Base-by-base conservation (phyloP, 1,284 basidiomycete genomes). In the Prillingera fragicola region DNA sequence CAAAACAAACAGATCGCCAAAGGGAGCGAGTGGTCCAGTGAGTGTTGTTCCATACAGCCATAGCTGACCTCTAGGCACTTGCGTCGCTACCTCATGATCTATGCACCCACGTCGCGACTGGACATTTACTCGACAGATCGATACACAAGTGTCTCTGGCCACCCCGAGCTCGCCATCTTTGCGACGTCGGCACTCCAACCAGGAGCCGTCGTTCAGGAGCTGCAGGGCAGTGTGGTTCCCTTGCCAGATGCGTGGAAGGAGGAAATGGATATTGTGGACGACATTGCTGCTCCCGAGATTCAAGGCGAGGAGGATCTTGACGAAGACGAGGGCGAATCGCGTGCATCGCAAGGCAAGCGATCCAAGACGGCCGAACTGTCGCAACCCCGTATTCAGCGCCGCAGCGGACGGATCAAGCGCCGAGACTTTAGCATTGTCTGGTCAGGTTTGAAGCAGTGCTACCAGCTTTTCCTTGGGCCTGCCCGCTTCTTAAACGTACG, bases 401-500 rank as follows among this genome's bases (percentile, higher is more conserved):
- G 67, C 41, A 63, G 63, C 37, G 57, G 56, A 40, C 44, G 64
- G 18, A 64, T 58, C 9, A 59, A 61, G 33, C 52, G 67, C 31
- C 47, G 68, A 26, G 70, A 70, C 41, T 71, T 70, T 36, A 68
- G 65, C 42, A 66, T 72, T 15, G 60, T 72, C 41, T 63, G 62
- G 52, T 67, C 63, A 8, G 58, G 60, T 17, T 38, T 62, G 26
- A 61, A 65, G 39, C 45, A 57, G 37, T 63, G 65, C 27, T 60
- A 57, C 33, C 63, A 66, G 54, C 57, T 72, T 10, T 72, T 69
- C 52, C 57, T 72, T 2, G 70, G 70, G n/a, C 69, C 70, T 1
- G 70, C 69, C 0, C 55, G 69, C 18, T 72, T 72, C 38, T 46
- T 72, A 31, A 72, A 72, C 45, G 68, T 70, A 42, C 49, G 66